Evolutionary conservation across 2,329 filamentous ascomycete genomes (phyloP).

Genomic region (Fonsecaea erecta): DNA sequence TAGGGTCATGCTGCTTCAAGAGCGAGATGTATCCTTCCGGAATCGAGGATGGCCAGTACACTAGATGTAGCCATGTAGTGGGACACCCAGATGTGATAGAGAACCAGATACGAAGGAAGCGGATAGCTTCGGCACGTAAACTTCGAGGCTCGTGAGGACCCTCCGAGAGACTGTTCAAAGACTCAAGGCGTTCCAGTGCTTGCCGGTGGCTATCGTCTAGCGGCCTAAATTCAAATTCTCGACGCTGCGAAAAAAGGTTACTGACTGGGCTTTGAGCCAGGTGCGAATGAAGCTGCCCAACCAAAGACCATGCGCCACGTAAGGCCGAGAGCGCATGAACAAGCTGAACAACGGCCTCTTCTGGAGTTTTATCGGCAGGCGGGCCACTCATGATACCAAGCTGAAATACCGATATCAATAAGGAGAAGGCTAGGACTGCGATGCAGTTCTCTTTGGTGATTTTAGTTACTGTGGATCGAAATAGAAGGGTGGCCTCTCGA

Average conservation of each 20-base stretch:
- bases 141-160: neutral
- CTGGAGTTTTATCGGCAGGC: neutral
- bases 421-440: slow-evolving; percentile 8
- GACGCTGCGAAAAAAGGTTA: neutral
- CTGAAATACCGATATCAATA: slow-evolving; percentile 15
- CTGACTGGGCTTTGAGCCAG: slow-evolving; percentile 5
- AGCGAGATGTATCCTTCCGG: slow-evolving; percentile 10
- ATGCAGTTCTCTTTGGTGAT: slow-evolving; percentile 11
- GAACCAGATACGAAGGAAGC: slow-evolving; percentile 2
- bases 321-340: slow-evolving; percentile 4
- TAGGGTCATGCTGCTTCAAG: slow-evolving; percentile 4
- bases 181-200: slow-evolving; percentile 3
- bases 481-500: slow-evolving; percentile 6
- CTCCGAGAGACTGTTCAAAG: neutral
- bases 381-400: neutral
- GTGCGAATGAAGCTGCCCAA: slow-evolving; percentile 6
- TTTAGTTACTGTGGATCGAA: slow-evolving; percentile 2
- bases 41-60: slow-evolving; percentile 6
- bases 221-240: neutral
- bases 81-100: slow-evolving; percentile 1
- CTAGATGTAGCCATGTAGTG: slow-evolving; percentile 7
- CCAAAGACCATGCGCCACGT: slow-evolving; percentile 12
- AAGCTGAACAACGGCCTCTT: neutral
- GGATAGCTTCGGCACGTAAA: neutral
- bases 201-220: neutral